Base-by-base conservation (phyloP, 2,329 filamentous ascomycete species). In the Calonectria pteridis region DNA sequence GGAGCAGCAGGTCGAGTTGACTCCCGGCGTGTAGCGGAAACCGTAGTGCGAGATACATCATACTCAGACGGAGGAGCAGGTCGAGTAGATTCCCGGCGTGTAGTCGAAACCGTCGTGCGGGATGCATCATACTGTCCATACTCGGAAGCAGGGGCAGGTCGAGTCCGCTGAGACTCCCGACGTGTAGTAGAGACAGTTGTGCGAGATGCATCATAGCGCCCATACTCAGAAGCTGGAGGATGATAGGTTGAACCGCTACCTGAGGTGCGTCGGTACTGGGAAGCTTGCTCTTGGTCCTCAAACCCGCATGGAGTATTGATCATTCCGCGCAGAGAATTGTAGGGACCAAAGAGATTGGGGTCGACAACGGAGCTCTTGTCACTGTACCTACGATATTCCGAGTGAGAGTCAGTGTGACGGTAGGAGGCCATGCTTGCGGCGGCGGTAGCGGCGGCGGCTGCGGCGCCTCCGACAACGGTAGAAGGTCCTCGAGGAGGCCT, bases 171-270 rank as follows among this genome's bases (percentile, higher is more conserved):
- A 9, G 86, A 80, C 53, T 86, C 84, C 68, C 84, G 83, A 46
- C 82, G 83, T 62, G 83, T 83, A 20, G 87, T 87, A 18, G 87
- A 82, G n/a, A 87, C 81, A 11, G 91, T 90, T 28, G 85, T 86
- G 37, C 88, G 87, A 31, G 84, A 85, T 63, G 88, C 90, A 76
- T 94, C 92, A 77, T 93, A 93, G 31, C 85, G 87, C 26, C 85
- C 87, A 9, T 92, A 91, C 76, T 96, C 94, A 4, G 89, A 89
- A 1, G 93, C 93, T 6, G 93, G 90, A 37, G 93, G 85, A 10
- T 94, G 91, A 77, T 92, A 93, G 40, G 95, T 90, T 35, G 51
- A 75, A 51, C 75, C 78, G 26, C 13, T 9, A 65, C 69, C 76
- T 33, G 79, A 78, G 35, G 80, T 77, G 35, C 76, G 76, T 29